phyloP scores from a whole-genome alignment of 257 asterid genomes.

The Ajuga chamaepitys region DNA sequence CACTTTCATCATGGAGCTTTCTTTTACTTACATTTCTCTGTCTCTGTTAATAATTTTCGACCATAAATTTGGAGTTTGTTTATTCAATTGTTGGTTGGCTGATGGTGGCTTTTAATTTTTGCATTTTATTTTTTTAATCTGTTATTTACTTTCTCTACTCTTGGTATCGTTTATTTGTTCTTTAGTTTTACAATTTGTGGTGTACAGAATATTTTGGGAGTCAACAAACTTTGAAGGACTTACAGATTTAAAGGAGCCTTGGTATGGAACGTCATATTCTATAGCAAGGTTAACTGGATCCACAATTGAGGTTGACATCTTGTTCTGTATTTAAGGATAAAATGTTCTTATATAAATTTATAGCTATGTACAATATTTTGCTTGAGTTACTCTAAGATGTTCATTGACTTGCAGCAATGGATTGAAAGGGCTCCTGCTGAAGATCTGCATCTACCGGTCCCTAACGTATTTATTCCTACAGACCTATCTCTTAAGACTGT shows the following conservation, averaged over 20 bases:
- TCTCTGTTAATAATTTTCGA: not conserved
- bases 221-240: constrained; percentile 80
- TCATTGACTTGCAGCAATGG: constrained; percentile 60
- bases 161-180: constrained; percentile 11
- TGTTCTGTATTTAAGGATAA: constrained; percentile 10
- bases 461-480: constrained; percentile 85
- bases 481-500: constrained; percentile 74
- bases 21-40: not conserved
- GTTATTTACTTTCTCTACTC: not conserved
- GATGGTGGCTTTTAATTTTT: not conserved
- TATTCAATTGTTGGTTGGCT: constrained; percentile 8
- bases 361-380: not conserved
- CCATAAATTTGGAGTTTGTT: constrained; percentile 1
- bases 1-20: not conserved
- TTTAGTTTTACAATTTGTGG: constrained; percentile 14
- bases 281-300: constrained; percentile 53
- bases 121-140: too few relatives aligned
- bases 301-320: constrained; percentile 63
- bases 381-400: constrained; percentile 13
- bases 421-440: constrained; percentile 56
- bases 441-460: constrained; percentile 64
- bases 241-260: constrained; percentile 61
- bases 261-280: constrained; percentile 93
- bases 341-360: not conserved
- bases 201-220: constrained; percentile 88